Evolutionary conservation across 2,329 filamentous ascomycete genomes (phyloP), one percentile per base, ranked within the genome.

Genomic region (Podosphaera fusca): DNA sequence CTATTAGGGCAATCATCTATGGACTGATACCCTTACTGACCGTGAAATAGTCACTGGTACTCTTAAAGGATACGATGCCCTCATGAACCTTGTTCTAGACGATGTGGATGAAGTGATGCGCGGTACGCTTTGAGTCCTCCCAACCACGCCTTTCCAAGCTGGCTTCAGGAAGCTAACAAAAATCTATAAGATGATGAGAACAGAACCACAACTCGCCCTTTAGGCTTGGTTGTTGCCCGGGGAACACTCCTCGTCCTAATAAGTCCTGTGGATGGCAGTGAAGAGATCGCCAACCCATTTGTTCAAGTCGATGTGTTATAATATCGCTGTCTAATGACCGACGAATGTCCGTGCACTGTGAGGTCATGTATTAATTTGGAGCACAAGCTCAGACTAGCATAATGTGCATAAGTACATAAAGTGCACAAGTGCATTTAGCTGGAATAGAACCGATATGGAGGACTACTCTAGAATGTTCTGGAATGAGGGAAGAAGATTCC

Each of bases 21-120:
- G 9, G 38, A 42, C 10, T 9, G 21, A 49, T 3, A 21, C 12
- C 29, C 5, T 10, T 3, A 42, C 55, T 61, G 50, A 59, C 52
- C 7, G 31, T 29, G n/a, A 31, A 31, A 55, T 66, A 95, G 90
- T 95, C 58, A 83, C 81, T 55, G 92, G 92, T 56, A 87, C 81
- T 1, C 75, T 98, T 47, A 96, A 96, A 71, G 92, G 92, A 60
- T 96, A 89, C 69, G 92, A 98, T 69, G 89, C 92, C 65, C 76
- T 98, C 59, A 96, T 96, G 89, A 98, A 98, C 69, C 76, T 98
- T 60, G 92, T 98, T 33, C 75, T 98, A 58, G 92, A 96, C 67
- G 86, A 96, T 64, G 90, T 94, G 56, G 82, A 92, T 69, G 92
- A 98, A 70, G 78, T 84, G 53, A 81, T 95, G 71, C 79, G 84